Conservation (phyloP, 495 filamentous ascomycete genomes). For the Cairneyella variabilis region DNA sequence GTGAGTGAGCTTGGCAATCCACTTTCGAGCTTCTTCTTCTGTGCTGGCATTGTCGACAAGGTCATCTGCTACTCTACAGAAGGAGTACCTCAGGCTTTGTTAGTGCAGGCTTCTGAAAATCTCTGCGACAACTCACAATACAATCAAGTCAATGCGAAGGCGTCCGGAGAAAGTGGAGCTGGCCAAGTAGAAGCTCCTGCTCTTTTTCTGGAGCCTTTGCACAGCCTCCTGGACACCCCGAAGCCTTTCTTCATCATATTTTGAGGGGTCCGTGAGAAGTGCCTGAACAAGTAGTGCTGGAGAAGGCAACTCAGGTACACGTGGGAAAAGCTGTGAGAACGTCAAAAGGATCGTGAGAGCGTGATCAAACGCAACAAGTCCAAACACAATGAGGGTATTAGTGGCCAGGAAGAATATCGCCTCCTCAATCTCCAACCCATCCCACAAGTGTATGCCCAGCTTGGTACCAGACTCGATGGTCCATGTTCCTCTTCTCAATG, state of each 20-base stretch:
- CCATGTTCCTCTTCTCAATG: conserved; percentile 61
- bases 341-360: conserved; percentile 52
- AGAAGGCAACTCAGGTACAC: conserved; percentile 36
- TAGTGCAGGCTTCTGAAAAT: not conserved
- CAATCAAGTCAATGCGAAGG: conserved; percentile 60
- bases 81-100: conserved; percentile 50
- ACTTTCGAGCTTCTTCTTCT: conserved; percentile 38
- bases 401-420: conserved; percentile 64
- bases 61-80: conserved; percentile 68
- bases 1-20: conserved; percentile 47
- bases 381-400: conserved; percentile 61
- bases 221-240: conserved; percentile 52
- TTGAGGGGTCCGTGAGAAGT: conserved; percentile 34
- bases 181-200: conserved; percentile 66
- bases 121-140: conserved; percentile 45
- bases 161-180: conserved; percentile 58
- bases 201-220: conserved; percentile 49
- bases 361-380: conserved; percentile 61
- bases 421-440: conserved; percentile 63
- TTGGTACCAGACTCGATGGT: conserved; percentile 60
- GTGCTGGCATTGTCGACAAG: conserved; percentile 55
- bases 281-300: conserved; percentile 42
- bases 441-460: conserved; percentile 52
- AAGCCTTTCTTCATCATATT: conserved; percentile 49
- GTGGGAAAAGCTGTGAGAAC: conserved; percentile 47